Base-by-base conservation (phyloP, 306 rosid species). In the Mucuna pruriens region DNA sequence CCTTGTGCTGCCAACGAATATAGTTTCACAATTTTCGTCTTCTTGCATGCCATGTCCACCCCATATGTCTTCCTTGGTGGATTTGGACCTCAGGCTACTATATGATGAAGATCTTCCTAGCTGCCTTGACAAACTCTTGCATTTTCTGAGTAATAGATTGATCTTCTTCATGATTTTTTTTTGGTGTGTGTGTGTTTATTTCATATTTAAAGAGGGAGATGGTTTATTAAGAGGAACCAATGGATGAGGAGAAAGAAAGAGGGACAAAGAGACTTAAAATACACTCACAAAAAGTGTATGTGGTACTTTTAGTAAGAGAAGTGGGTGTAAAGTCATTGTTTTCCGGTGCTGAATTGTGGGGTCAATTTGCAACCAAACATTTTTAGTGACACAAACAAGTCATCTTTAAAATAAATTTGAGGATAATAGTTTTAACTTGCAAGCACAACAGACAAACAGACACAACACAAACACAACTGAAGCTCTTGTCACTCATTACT, bases 121-220 rank as follows among this genome's bases (percentile, higher is more conserved):
- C 25, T 92, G 95, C 80, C 85, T 90, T 58, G 99, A 91, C 77
- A 95, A 75, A 62, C 93, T 95, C 89, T 90, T 95, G 95, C 97
- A 95, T 81, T 95, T 95, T 76, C 97, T 90, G 9, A 95, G 54
- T 46, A 92, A 33, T 29, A 84, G 78, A 79, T 86, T 89, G 62
- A 95, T 91, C 84, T 91, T 95, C 90, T 91, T 92, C 97, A 91
- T 92, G 9, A 5, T 8, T 40, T 8, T 46, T 31, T 25, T 75
- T 26, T 46, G 2, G 11, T 4, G 22, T 5, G 36, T 49, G 52
- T 19, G 60, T 66, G 22, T 26, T 60, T 54, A 75, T 51, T 61
- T 78, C 49, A 77, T 62, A 60, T 34, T 71, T 12, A 79, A 60
- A 16, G 26, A 70, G 19, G 58, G 80, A 79, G 65, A 62, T 73